phyloP scores from a whole-genome alignment of 495 filamentous ascomycete genomes.

The Diplogelasinospora grovesii region DNA sequence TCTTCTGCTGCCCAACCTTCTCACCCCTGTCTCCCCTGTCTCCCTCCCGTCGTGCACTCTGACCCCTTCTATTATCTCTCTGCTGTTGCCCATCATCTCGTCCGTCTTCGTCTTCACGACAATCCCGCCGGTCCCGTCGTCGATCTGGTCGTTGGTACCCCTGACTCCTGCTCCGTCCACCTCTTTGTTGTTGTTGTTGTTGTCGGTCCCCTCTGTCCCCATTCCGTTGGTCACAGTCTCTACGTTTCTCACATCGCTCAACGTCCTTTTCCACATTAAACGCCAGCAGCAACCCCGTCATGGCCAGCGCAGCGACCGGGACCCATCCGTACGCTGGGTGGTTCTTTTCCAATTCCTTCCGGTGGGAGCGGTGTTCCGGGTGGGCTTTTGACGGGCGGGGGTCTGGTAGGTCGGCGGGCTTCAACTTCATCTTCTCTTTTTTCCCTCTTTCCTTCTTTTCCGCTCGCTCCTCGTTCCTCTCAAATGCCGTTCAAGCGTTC shows the following conservation, averaged over 20 bases:
- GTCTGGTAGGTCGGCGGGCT: slow-evolving; percentile 5
- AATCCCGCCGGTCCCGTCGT: too few species aligned
- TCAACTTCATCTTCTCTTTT: slow-evolving; percentile 1
- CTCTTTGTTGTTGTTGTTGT: too few species aligned
- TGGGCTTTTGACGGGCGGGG: slow-evolving; percentile 26
- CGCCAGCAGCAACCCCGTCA: slow-evolving; percentile 8
- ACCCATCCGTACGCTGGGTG: slow-evolving; percentile 17
- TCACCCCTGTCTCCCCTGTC: too few species aligned
- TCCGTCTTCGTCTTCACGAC: too few species aligned
- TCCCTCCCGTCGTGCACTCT: too few species aligned
- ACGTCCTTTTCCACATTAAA: slow-evolving; percentile 17
- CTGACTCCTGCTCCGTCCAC: too few species aligned
- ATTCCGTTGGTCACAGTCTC: too few species aligned
- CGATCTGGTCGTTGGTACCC: too few species aligned
- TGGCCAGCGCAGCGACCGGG: slow-evolving; percentile 7
- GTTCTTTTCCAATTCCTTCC: slow-evolving; percentile 18
- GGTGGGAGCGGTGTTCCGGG: slow-evolving; percentile 20
- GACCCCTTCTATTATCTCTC: too few species aligned
- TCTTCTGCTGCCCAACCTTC: too few species aligned
- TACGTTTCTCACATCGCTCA: slow-evolving; percentile 13
- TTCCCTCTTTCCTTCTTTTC: background rate
- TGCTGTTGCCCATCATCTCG: too few species aligned
- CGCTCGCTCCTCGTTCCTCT: background rate
- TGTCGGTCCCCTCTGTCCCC: too few species aligned
- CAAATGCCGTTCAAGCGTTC: background rate